Base-by-base conservation (phyloP, 805 yeast genomes). In the Priceomyces medius region DNA sequence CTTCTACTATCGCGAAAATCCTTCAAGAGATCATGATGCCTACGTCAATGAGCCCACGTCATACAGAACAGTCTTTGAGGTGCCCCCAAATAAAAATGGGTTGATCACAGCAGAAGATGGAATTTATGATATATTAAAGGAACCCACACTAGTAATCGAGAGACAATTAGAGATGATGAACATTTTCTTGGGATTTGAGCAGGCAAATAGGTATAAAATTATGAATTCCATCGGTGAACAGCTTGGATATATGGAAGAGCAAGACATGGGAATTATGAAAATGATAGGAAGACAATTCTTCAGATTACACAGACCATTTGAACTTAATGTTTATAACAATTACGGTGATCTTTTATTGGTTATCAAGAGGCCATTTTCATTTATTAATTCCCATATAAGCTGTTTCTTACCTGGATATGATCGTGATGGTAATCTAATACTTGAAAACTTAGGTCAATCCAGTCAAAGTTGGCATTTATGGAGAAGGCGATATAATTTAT, bases 381-480 rank as follows among this genome's bases (percentile, higher is more conserved):
- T 86, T 54, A 86, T 93, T 49, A 93, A 93, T 59, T 88, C 97
- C 1, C 91, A 84, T 55, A 85, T 93, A 50, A 84, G 85, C 56
- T 80, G 85, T 2, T 68, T 77, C 6, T 59, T 84, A 36, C 95
- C 96, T 0, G 75, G 78, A 1, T 61, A 63, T 39, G 68, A 61
- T 43, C 39, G 44, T 4, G 49, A 64, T 27, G 67, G 71, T 35
- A 54, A 65, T 17, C 50, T 64, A 8, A 64, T 71, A 43, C 62
- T 64, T 29, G 79, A 74, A 36, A 66, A 65, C 10, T 67, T 93
- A 14, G 98, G 98, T 1, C 97, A 91, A 59, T 77, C 88, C 20
- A 80, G 85, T 4, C 99, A 93, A 62, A 82, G 85, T 49, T 93
- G 97, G 97, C 98, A 93, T 66, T 69, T 84, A 31, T 90, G 97